A percentile compares a stretch with the other conserved stretches of the same genome.
phyloP scores from a whole-genome alignment of 176 grass and related monocot species.

The Panicum miliaceum region DNA sequence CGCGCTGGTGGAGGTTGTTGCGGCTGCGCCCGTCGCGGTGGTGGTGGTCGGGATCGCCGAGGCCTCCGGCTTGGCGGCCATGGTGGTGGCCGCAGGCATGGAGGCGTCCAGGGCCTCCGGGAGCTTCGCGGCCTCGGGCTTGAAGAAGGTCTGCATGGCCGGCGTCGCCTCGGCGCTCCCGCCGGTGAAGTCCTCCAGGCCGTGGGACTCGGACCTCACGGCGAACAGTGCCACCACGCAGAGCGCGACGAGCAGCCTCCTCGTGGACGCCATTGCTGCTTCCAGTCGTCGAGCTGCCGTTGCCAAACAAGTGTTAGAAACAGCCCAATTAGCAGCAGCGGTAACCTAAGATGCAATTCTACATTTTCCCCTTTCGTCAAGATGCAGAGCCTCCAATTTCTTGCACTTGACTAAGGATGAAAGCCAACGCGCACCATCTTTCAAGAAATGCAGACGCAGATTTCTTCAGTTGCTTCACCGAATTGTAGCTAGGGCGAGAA shows the following conservation, averaged over 20 bases:
- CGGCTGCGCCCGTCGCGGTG: neutral
- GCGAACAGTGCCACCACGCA: constrained; percentile 38
- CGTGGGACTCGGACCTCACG: constrained; percentile 50
- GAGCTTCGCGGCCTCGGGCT: constrained; percentile 56
- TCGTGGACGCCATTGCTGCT: constrained; percentile 35
- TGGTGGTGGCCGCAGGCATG: constrained; percentile 20
- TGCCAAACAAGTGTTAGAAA: constrained; percentile 3
- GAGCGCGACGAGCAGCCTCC: constrained; percentile 36
- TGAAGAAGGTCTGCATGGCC: constrained; percentile 53
- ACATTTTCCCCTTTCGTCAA: neutral
- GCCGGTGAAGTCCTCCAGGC: constrained; percentile 27
- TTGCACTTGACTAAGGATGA: neutral
- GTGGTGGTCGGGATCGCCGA: constrained; percentile 44
- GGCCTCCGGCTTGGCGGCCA: constrained; percentile 56
- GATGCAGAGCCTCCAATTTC: neutral
- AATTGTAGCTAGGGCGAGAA: constrained; percentile 5
- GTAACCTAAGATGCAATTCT: neutral
- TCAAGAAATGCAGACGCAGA: neutral
- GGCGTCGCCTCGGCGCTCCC: constrained; percentile 26
- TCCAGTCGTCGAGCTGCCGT: neutral
- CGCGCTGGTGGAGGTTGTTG: neutral
- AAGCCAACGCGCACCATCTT: neutral
- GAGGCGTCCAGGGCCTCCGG: constrained; percentile 43
- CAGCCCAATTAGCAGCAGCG: neutral
- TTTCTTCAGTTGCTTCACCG: neutral